A percentile compares a stretch with the other conserved stretches of the same genome.
phyloP scores from a whole-genome alignment of 2,329 filamentous ascomycete genomes.

The Xenoacremonium recifei region DNA sequence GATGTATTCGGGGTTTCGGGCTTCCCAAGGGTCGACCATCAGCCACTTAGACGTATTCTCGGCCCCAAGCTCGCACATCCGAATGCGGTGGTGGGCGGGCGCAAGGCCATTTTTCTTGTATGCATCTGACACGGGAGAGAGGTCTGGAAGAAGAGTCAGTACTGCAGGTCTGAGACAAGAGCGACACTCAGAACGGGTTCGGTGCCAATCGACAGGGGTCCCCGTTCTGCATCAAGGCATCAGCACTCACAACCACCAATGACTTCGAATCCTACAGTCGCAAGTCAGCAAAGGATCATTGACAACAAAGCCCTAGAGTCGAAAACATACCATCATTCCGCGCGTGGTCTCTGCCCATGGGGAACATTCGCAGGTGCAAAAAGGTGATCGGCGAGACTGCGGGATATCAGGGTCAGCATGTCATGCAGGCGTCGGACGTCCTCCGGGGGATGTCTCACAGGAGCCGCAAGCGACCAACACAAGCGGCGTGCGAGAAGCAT shows the following conservation, averaged over 20 bases:
- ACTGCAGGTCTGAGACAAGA: no score
- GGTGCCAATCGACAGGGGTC: no score
- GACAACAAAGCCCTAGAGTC: background rate
- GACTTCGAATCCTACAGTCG: constrained; percentile 64
- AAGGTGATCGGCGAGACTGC: constrained; percentile 69
- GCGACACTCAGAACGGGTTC: no score
- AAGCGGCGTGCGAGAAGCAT: constrained; percentile 58
- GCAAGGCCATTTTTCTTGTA: constrained; percentile 40
- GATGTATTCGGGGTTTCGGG: constrained; percentile 76
- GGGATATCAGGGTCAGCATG: constrained; percentile 8
- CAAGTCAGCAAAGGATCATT: constrained; percentile 4
- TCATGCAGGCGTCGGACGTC: constrained; percentile 2
- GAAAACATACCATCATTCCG: constrained; percentile 39
- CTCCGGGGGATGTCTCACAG: constrained; percentile 36
- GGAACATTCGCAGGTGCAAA: constrained; percentile 82
- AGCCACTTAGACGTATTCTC: constrained; percentile 70
- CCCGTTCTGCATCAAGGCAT: constrained; percentile 1
- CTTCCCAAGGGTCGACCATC: constrained; percentile 88
- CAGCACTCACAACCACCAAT: constrained; percentile 65
- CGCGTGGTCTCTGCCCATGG: constrained; percentile 79
- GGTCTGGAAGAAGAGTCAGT: constrained; percentile 7
- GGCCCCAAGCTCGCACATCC: constrained; percentile 84
- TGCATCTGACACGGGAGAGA: constrained; percentile 30
- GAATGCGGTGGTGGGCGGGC: constrained; percentile 36
- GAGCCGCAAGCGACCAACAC: constrained; percentile 69